A percentile compares a stretch with the other conserved stretches of the same genome.
Evolutionary conservation across 2,329 filamentous ascomycete species (phyloP).

Genomic region (Fusarium sp.): DNA sequence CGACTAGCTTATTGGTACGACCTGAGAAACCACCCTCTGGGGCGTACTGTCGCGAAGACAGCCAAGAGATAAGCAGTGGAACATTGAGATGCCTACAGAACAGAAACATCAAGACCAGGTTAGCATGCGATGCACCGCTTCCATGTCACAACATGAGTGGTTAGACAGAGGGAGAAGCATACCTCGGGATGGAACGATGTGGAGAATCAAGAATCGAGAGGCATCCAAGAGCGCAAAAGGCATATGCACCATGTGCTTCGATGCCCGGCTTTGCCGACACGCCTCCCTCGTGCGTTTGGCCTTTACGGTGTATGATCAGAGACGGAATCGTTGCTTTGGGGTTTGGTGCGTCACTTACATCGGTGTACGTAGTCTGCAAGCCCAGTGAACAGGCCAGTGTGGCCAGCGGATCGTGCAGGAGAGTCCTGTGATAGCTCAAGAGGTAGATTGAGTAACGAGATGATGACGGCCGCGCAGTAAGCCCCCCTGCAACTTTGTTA

Average conservation of each 20-base stretch:
- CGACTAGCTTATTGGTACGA: conserved; percentile 96
- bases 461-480: conserved; percentile 87
- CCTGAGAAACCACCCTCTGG: conserved; percentile 94
- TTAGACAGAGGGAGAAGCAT: conserved; percentile 48
- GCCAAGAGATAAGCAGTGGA: conserved; percentile 81
- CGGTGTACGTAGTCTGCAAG: conserved; percentile 82
- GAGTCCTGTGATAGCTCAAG: conserved; percentile 79
- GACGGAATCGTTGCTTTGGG: conserved; percentile 14
- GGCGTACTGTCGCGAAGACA: conserved; percentile 86
- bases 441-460: conserved; percentile 85
- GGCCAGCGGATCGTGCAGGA: conserved; percentile 70
- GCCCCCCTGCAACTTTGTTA: conserved; percentile 70
- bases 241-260: conserved; percentile 96
- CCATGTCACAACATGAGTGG: conserved; percentile 48
- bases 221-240: conserved; percentile 92
- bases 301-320: conserved; percentile 53
- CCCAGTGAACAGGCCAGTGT: conserved; percentile 72
- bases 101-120: conserved; percentile 39
- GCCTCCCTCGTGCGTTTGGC: conserved; percentile 94
- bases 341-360: conserved; percentile 66
- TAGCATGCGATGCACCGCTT: conserved; percentile 49
- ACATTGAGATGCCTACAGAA: conserved; percentile 76
- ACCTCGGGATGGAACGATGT: conserved; percentile 76
- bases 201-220: conserved; percentile 87
- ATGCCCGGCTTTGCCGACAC: conserved; percentile 85